Conservation (phyloP, 2,329 filamentous ascomycete species). For the Phaeosphaeriaceae sp. region DNA sequence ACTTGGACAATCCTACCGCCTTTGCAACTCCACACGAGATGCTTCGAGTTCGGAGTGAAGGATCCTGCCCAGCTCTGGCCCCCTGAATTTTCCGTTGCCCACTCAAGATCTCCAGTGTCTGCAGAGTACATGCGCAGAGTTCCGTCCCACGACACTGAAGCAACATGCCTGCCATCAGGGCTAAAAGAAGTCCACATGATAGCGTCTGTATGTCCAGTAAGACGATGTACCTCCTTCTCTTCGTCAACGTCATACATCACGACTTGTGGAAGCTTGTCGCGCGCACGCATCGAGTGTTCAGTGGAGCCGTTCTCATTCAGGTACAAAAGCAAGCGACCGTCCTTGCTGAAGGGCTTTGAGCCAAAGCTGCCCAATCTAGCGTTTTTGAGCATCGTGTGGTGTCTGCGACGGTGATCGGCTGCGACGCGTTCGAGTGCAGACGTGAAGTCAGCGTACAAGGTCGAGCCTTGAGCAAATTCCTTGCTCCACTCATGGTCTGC, state of each 20-base stretch:
- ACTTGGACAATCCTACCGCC: conserved; percentile 23
- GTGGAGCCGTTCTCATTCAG: conserved; percentile 17
- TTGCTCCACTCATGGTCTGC: conserved; percentile 35
- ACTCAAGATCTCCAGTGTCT: conserved; percentile 25
- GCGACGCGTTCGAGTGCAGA: conserved; percentile 24
- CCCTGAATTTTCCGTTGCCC: conserved; percentile 23
- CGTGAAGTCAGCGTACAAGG: conserved; percentile 28
- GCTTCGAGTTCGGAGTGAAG: conserved; percentile 35
- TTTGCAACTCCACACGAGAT: conserved; percentile 32
- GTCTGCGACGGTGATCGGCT: conserved; percentile 28
- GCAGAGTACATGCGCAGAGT: conserved; percentile 35
- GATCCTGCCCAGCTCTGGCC: conserved; percentile 32
- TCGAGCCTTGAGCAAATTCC: conserved; percentile 29
- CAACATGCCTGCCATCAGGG: conserved; percentile 27
- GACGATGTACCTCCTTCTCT: conserved; percentile 18
- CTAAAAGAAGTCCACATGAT: conserved; percentile 39
- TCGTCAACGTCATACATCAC: conserved; percentile 29
- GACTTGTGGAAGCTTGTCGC: conserved; percentile 18
- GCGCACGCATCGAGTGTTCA: conserved; percentile 14
- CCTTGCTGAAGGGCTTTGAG: conserved; percentile 25
- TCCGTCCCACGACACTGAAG: conserved; percentile 38
- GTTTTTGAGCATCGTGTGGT: conserved; percentile 28
- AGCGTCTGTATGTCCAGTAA: conserved; percentile 34
- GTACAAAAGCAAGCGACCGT: conserved; percentile 30
- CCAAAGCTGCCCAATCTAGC: conserved; percentile 19